Conservation (phyloP, 331 rosid species). For the Malus hybrid region DNA sequence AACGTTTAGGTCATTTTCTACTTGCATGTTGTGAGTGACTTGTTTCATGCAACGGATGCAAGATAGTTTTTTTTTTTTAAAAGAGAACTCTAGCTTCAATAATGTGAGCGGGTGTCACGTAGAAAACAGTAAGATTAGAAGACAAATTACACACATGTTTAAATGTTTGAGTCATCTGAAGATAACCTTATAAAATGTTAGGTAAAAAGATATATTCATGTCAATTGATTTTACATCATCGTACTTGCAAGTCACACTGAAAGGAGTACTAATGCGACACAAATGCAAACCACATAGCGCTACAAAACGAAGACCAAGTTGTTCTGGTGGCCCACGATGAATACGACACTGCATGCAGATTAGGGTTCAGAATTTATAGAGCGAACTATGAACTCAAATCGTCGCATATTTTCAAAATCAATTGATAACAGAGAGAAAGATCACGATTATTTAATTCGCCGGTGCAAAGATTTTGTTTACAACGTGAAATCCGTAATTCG, state of each 20-base stretch:
- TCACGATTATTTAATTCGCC: too few species aligned
- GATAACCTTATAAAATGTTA: neutral
- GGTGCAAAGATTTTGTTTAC: too few species aligned
- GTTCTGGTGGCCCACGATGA: neutral
- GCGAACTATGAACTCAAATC: too few species aligned
- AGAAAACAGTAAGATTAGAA: neutral
- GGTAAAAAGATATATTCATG: neutral
- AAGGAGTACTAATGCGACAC: neutral
- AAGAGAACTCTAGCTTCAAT: neutral
- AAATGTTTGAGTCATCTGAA: neutral
- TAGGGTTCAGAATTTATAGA: too few species aligned
- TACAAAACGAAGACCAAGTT: neutral
- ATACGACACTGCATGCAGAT: neutral
- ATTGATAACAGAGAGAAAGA: too few species aligned
- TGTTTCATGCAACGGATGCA: neutral
- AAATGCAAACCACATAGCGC: neutral
- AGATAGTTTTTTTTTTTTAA: neutral
- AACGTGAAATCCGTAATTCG: too few species aligned
- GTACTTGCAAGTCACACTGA: too few species aligned
- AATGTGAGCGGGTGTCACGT: neutral
- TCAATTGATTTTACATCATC: too few species aligned
- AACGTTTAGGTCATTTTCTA: neutral
- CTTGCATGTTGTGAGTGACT: neutral
- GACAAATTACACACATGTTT: neutral
- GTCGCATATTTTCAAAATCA: too few species aligned